Percentiles rank a stretch among this genome's conserved stretches.
These are phyloP conservation scores for Didymella keratinophila DNA, from an alignment of 2,329 filamentous ascomycete species.

Conservation along the genomic window DNA sequence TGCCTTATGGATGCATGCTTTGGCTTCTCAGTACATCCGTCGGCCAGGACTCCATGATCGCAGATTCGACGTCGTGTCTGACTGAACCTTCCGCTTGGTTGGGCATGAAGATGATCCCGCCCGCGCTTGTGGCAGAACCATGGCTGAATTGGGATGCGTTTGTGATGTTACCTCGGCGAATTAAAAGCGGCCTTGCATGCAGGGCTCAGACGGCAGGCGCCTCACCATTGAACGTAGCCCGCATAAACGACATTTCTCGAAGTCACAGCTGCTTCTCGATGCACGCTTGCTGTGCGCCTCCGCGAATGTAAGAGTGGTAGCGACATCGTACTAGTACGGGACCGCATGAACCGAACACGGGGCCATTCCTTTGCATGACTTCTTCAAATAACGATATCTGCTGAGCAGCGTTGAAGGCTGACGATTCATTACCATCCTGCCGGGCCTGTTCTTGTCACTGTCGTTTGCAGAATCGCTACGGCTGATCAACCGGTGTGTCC, in stretches of 20 bases:
- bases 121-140: conserved; percentile 28
- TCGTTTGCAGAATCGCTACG: conserved; percentile 30
- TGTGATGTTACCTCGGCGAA: conserved; percentile 39
- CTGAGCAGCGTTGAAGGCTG: conserved; percentile 6
- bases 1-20: conserved; percentile 11
- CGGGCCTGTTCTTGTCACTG: conserved; percentile 25
- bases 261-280: conserved; percentile 26
- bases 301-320: conserved; percentile 9
- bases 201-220: conserved; percentile 41
- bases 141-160: conserved; percentile 32
- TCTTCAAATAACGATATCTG: conserved; percentile 9
- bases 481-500: conserved; percentile 23
- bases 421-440: conserved; percentile 21
- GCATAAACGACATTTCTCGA: conserved; percentile 39
- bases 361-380: conserved; percentile 1
- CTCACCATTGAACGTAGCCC: conserved; percentile 36
- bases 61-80: conserved; percentile 33
- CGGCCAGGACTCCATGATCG: conserved; percentile 34
- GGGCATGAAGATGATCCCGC: conserved; percentile 32
- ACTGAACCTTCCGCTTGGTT: conserved; percentile 31
- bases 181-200: conserved; percentile 32
- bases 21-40: conserved; percentile 16
- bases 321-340: conserved; percentile 18
- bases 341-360: conserved; percentile 35
- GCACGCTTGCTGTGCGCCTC: conserved; percentile 17